Evolutionary conservation across 139 green algal genomes (phyloP).

Genomic region (Mesotaenium endlicherianum): DNA sequence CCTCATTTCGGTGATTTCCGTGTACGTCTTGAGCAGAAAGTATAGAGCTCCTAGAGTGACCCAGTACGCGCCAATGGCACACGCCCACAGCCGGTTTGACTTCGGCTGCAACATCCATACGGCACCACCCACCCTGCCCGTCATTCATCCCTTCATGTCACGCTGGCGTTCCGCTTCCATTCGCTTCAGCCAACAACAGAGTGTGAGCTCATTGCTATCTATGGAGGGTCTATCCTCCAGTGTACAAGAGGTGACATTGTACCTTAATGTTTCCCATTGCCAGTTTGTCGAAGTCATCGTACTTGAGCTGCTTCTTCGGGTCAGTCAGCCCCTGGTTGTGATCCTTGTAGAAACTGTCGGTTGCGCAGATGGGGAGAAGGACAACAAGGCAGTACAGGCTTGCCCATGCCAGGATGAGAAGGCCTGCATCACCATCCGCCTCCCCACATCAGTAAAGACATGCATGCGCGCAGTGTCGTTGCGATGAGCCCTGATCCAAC

Average conservation of each 20-base stretch:
- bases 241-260: background rate
- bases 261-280: constrained; percentile 26
- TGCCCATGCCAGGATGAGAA: constrained; percentile 8
- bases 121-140: background rate
- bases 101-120: background rate
- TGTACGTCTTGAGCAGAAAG: constrained; percentile 10
- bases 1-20: background rate
- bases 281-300: background rate
- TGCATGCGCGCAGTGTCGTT: no score
- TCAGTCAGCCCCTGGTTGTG: constrained; percentile 1
- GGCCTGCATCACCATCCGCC: background rate
- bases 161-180: background rate
- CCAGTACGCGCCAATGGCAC: constrained; percentile 19
- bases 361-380: constrained; percentile 15
- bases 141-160: background rate
- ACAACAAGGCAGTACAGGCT: constrained; percentile 10
- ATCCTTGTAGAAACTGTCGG: background rate
- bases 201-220: no score
- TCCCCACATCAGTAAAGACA: background rate
- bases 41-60: constrained; percentile 5
- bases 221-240: background rate
- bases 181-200: background rate
- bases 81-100: constrained; percentile 7
- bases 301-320: background rate
- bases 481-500: no score